Conservation (phyloP, 225 moss, liverwort and hornwort genomes). For the Marchantia polymorpha region DNA sequence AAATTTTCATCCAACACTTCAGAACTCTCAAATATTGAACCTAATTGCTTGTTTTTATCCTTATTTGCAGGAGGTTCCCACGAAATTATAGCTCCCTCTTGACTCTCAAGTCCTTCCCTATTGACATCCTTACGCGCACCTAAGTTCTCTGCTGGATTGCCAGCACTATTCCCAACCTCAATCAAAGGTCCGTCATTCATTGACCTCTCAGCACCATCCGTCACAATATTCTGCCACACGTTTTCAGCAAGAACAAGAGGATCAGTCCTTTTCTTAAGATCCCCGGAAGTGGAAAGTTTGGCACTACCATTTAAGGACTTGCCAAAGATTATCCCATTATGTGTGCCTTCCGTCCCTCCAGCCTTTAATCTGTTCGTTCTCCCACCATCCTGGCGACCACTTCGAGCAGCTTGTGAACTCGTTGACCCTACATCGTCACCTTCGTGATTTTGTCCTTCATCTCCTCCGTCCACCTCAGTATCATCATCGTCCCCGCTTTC, state of each 20-base stretch:
- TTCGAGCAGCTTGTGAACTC: conserved; percentile 32
- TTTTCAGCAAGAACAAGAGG: conserved; percentile 9
- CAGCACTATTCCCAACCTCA: conserved; percentile 30
- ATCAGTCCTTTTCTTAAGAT: conserved; percentile 17
- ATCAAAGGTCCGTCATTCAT: conserved; percentile 28
- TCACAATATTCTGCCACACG: conserved; percentile 17
- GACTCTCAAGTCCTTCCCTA: conserved; percentile 27
- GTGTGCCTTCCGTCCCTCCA: conserved; percentile 10
- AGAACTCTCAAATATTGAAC: conserved; percentile 31
- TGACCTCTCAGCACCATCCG: conserved; percentile 24
- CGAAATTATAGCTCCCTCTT: conserved; percentile 28
- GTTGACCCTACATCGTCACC: background rate
- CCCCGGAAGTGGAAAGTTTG: conserved; percentile 18
- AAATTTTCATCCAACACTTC: conserved; percentile 31
- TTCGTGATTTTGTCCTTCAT: conserved; percentile 27
- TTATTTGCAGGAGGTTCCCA: conserved; percentile 31
- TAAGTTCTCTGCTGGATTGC: conserved; percentile 27
- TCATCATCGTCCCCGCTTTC: conserved; percentile 43
- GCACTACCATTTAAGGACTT: conserved; percentile 20
- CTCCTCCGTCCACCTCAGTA: conserved; percentile 18
- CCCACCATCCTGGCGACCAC: conserved; percentile 45
- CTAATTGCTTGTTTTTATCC: conserved; percentile 33
- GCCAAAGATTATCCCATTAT: conserved; percentile 25
- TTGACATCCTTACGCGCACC: conserved; percentile 21
- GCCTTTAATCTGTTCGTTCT: conserved; percentile 18